Percentiles rank a stretch among this genome's conserved stretches.
These are phyloP conservation scores for Melastoma malabathricum DNA, from an alignment of 345 rosid genomes.

Conservation along the genomic window DNA sequence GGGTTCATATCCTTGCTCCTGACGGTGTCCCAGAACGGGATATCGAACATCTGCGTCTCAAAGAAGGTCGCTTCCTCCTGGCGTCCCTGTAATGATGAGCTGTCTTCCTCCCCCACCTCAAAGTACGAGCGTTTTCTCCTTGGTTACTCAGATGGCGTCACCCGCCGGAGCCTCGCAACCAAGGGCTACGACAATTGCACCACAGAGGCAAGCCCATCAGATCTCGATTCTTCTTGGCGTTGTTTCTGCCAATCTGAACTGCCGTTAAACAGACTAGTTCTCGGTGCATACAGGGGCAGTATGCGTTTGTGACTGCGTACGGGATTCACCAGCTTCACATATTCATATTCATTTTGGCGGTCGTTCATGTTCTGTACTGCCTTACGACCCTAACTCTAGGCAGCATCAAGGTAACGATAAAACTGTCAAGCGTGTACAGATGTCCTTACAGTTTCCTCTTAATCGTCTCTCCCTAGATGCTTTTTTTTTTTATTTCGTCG, in stretches of 20 bases:
- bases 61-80: slow-evolving; percentile 29
- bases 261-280: too few species aligned
- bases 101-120: not conserved
- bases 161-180: slow-evolving; percentile 41
- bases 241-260: not conserved
- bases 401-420: slow-evolving; percentile 39
- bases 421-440: not conserved
- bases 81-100: slow-evolving; percentile 42
- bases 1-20: slow-evolving; percentile 76
- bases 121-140: slow-evolving; percentile 19
- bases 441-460: not conserved
- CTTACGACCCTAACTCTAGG: slow-evolving; percentile 53
- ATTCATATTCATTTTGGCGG: slow-evolving; percentile 66
- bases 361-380: slow-evolving; percentile 63
- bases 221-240: not conserved
- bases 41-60: slow-evolving; percentile 51
- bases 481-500: not conserved
- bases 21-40: slow-evolving; percentile 38
- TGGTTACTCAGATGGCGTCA: slow-evolving; percentile 13
- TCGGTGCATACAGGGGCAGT: slow-evolving; percentile 40
- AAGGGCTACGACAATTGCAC: slow-evolving; percentile 35
- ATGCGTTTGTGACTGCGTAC: slow-evolving; percentile 65
- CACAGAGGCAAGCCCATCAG: slow-evolving; percentile 19
- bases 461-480: not conserved
- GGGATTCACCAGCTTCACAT: slow-evolving; percentile 85